Base-by-base conservation (phyloP, 345 rosid genomes). In the Garcia nutans region DNA sequence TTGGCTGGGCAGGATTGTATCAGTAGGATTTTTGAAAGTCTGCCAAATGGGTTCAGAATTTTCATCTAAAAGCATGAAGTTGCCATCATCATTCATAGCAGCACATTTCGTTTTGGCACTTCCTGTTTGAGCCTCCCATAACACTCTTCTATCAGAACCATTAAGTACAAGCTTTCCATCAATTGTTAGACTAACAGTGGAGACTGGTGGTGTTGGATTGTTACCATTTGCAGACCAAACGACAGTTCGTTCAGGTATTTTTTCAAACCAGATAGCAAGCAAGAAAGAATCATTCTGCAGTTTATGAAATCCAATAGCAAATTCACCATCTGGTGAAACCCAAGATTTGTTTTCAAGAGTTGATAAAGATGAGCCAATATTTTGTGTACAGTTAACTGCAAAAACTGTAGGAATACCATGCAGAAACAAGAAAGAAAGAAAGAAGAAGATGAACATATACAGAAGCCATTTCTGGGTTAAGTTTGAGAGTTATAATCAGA, bases 161-260 rank as follows among this genome's bases (percentile, higher is more conserved):
- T 49, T 23, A 1, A 76, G 50, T 26, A 22, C 28, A 41, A 76
- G 56, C 8, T 47, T 52, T 15, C 61, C 24, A 33, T 66, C 65
- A 37, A 6, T 37, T 8, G 70, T 69, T 11, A 76, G 68, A 26
- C 22, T 49, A 15, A 68, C 49, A 11, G 8, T 69, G 6, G 79
- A 76, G 0, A 69, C 79, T 24, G 17, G 13, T 9, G 79, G 74
- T 13, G 62, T 70, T 8, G 74, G 62, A 15, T 55, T n/a, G 44
- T 70, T 54, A 24, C 63, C 79, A 62, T 61, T 70, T 61, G 79
- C 79, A 59, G n/a, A 70, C 79, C 79, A 76, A 6, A 76, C 52
- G 15, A 75, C 19, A 22, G 72, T 67, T 3, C 7, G 41, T 17
- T 75, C 78, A 13, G 78, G 78, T 37, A 75, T 66, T 37, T 42